A percentile compares a stretch with the other conserved stretches of the same genome.
Evolutionary conservation across 768 basidiomycete genomes (phyloP).

Genomic region (Collybia nuda): DNA sequence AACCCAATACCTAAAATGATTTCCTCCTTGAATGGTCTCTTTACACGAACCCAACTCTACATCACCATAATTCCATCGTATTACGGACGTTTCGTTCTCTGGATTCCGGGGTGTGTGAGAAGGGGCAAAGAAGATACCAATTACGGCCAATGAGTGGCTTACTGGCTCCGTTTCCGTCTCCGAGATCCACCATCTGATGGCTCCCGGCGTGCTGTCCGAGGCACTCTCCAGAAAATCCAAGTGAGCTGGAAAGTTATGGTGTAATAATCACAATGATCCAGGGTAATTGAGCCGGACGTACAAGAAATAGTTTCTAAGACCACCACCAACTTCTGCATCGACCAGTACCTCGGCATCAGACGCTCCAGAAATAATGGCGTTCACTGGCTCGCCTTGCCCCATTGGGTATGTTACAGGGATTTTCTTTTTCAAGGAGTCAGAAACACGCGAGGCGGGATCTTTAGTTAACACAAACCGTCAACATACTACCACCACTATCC

Average conservation of each 20-base stretch:
- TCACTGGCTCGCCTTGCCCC: conserved; percentile 86
- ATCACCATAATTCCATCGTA: conserved; percentile 84
- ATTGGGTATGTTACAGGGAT: conserved; percentile 58
- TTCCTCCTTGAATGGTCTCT: conserved; percentile 84
- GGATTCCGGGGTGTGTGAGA: conserved; percentile 5
- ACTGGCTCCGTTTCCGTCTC: conserved; percentile 79
- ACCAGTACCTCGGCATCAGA: conserved; percentile 73
- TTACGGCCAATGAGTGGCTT: too few species aligned
- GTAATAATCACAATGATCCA: not conserved
- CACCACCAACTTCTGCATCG: conserved; percentile 60
- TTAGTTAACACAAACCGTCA: conserved; percentile 54
- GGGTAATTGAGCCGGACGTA: conserved; percentile 35
- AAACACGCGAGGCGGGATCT: not conserved
- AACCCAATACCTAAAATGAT: conserved; percentile 87
- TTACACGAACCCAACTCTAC: conserved; percentile 79
- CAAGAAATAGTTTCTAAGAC: conserved; percentile 81
- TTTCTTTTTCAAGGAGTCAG: conserved; percentile 32
- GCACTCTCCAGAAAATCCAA: conserved; percentile 77
- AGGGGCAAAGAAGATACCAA: not conserved
- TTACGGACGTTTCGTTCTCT: conserved; percentile 84
- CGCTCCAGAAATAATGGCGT: conserved; percentile 74
- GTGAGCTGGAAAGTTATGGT: conserved; percentile 42
- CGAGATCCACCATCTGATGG: conserved; percentile 73
- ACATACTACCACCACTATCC: conserved; percentile 60
- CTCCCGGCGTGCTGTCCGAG: conserved; percentile 77